Base-by-base conservation (phyloP, 1,284 basidiomycete species). In the Cystobasidium sp. region DNA sequence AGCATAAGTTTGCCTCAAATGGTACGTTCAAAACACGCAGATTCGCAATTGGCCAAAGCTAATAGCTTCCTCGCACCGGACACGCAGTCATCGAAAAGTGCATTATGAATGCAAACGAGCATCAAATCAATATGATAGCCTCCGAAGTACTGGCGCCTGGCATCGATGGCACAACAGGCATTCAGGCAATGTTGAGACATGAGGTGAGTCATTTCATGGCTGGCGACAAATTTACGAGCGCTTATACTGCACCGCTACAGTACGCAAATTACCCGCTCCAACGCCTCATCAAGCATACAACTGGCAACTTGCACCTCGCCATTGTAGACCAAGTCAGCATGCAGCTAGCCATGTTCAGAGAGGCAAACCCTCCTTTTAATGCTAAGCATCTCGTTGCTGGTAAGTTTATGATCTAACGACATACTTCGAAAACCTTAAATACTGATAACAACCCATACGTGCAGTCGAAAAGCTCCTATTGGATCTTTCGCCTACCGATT, bases 1-100 rank as follows among this genome's bases (percentile, higher is more conserved):
- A 89, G 61, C 95, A 97, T 84, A 98, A 98, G 83, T 98, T 96
- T 80, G 94, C 96, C 0, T 95, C 92, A 6, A 99, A 99, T 80
- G 97, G 99, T 20, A 91, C 93, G 82, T 82, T 52, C 80, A 12
- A 1, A 16, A 20, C 1, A 7, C 10, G 20, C 12, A 44, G 1
- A 64, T 46, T 14, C 20, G 47, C 47, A 6, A 3, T 16, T 20
- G 14, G 47, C 47, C 47, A 20, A 51, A 51, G 16, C 47, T 14
- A 16, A 14, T 51, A 14, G 2, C 6, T 6, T 14, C 47, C 47
- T 51, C 47, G 47, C 31, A 51, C 47, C 6, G 14, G 16, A 16
- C 41, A 18, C 31, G 18, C 61, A 71, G 70, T 73, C 22, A 59
- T 74, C 58, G 72, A 73, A 80, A 80, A 80, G 64, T 80, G 79